Evolutionary conservation across 495 filamentous ascomycete genomes (phyloP), one percentile per base, ranked within the genome.

Genomic region (Aspergillus taichungensis): DNA sequence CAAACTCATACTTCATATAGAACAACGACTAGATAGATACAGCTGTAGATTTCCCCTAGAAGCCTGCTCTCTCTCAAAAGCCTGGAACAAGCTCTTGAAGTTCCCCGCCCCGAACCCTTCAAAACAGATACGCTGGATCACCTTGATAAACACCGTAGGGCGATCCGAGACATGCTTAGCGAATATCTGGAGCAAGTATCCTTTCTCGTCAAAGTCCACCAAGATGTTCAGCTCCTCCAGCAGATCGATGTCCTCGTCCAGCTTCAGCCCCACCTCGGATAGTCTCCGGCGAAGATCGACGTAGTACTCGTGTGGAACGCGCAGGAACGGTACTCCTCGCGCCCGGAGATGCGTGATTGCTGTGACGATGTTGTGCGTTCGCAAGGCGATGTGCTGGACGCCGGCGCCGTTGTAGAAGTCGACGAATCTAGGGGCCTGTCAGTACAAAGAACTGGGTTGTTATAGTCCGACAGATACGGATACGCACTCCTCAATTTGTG

Each of bases 21-120:
- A 13, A 18, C 9, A 14, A 18, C 14, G 13, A 13, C 9, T 6
- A 39, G 37, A 39, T 13, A 14, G 37, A 24, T 39, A 18, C 37
- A n/a, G n/a, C 13, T 43, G 56, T 45, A 52, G 34, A 46, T 59
- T 61, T 30, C 53, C 55, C 27, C 60, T 51, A 12, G 44, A 31
- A 73, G 44, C 89, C 78, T 40, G 86, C 81, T 91, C 87, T 37
- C 84, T 58, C 72, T 91, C 87, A 66, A 91, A 87, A 1, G 87
- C 87, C 65, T 91, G 84, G 57, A 91, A 92, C 43, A 91, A 51
- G 52, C 77, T 83, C 75, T 85, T 91, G 62, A 91, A 91, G 57
- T 92, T 90, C 6, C 87, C 87, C 0, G 86, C 87, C 6, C 87
- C 86, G 55, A 94, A 92, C 0, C 88, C 87, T 37, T 82, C 75